Percentiles rank a stretch among this genome's conserved stretches.
phyloP scores from a whole-genome alignment of 2,329 filamentous ascomycete genomes.

The Botrytis pseudocinerea region DNA sequence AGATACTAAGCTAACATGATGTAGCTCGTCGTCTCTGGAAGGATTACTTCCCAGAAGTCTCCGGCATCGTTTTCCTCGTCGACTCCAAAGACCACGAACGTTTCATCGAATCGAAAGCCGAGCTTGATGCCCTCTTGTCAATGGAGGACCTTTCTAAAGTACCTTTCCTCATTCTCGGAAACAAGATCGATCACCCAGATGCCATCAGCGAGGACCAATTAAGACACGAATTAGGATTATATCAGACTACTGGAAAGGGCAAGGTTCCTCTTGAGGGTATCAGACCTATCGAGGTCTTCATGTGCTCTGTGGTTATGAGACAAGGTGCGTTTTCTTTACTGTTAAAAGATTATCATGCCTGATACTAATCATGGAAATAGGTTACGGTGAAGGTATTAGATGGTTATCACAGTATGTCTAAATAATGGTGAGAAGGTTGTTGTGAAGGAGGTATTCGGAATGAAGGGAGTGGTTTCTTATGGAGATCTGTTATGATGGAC shows the following conservation, averaged over 20 bases:
- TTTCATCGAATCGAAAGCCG: slow-evolving; percentile 90
- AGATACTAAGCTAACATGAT: slow-evolving; percentile 26
- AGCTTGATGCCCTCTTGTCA: slow-evolving; percentile 89
- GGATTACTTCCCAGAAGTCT: slow-evolving; percentile 95
- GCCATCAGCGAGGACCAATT: slow-evolving; percentile 95
- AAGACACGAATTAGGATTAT: slow-evolving; percentile 86
- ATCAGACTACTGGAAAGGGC: slow-evolving; percentile 95
- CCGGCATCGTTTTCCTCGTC: slow-evolving; percentile 95
- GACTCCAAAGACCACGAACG: slow-evolving; percentile 97
- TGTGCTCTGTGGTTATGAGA: slow-evolving; percentile 98
- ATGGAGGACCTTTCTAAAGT: slow-evolving; percentile 98
- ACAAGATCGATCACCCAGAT: slow-evolving; percentile 99
- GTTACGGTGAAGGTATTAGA: slow-evolving; percentile 86
- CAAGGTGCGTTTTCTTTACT: slow-evolving; percentile 62
- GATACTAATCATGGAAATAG: slow-evolving; percentile 42
- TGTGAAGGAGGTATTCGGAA: slow-evolving; percentile 13
- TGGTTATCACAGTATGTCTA: slow-evolving; percentile 94
- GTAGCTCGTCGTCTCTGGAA: slow-evolving; percentile 90
- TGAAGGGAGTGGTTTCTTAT: slow-evolving; percentile 27
- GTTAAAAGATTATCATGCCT: slow-evolving; percentile 26
- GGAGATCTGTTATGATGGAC: slow-evolving; percentile 37
- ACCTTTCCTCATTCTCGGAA: slow-evolving; percentile 92
- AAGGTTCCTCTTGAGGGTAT: slow-evolving; percentile 91
- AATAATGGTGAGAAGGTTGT: slow-evolving; percentile 34
- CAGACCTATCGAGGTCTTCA: slow-evolving; percentile 94